Evolutionary conservation across 202 grass and related monocot species (phyloP), one percentile per base, ranked within the genome.

Genomic region (Elaeis oleifera): DNA sequence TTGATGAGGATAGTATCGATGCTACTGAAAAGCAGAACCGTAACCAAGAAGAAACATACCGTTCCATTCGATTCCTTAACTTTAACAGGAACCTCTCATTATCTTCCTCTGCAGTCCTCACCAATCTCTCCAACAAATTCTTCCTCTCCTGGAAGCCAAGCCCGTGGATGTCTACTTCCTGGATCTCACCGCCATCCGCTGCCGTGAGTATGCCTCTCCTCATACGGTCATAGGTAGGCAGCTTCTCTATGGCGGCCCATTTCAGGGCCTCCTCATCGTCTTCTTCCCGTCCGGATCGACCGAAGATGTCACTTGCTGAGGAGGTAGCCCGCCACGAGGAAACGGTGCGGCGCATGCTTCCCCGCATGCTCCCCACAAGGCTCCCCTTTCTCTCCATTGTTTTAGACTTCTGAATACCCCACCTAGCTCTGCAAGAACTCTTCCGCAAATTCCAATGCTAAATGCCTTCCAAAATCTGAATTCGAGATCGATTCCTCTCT

Each of bases 171-270:
- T 66, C 73, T 14, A 64, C 71, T 32, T 69, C 64, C 7, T 31
- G 16, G 25, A 49, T 60, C 17, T 69, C 70, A 0, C 18, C 75
- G 1, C 59, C 78, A 0, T 65, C 76, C 23, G 48, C 8, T 1
- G 61, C 24, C 5, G 50, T 0, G 13, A 78, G 27, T 22, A 78
- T 65, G 17, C 67, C 76, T 8, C 68, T 70, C 14, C 70, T 71
- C 19, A 79, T 11, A 23, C 76, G 76, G 50, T 73, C 24, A 26
- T 73, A 79, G 15, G 76, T 79, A 0, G 76, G 76, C 1, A 79
- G 61, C 59, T 60, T 79, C 49, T 79, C 76, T 15, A 79, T n/a
- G 2, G 76, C 76, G 0, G 76, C 76, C 76, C 76, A 79, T 8
- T 59, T 29, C 26, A 79, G 50, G 3, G 69, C 76, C 54, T 79